A percentile compares a stretch with the other conserved stretches of the same genome.
Evolutionary conservation across 106 monocot species (phyloP).

Genomic region (Platanthera zijinensis): DNA sequence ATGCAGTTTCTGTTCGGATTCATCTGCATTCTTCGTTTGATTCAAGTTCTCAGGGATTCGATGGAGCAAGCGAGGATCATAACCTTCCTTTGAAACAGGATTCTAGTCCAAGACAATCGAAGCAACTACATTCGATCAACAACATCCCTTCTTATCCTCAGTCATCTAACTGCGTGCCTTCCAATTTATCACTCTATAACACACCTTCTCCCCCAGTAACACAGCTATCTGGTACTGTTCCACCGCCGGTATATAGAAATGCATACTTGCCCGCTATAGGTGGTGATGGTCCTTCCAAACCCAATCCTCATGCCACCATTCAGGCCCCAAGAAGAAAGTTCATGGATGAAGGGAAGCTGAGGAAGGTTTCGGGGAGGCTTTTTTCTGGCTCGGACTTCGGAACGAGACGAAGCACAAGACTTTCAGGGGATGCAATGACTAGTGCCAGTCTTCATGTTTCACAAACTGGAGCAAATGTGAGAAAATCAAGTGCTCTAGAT

Average conservation of each 20-base stretch:
- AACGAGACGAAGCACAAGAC: conserved; percentile 70
- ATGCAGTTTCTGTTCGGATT: conserved; percentile 54
- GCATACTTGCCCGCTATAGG: conserved; percentile 34
- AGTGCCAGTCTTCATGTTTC: conserved; percentile 41
- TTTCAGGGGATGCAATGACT: conserved; percentile 50
- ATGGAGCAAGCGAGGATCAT: conserved; percentile 31
- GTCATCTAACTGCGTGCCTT: conserved; percentile 23
- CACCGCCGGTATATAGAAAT: conserved; percentile 80
- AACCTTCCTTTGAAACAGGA: conserved; percentile 33
- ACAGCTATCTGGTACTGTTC: conserved; percentile 71
- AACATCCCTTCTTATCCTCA: conserved; percentile 34
- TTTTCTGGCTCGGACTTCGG: conserved; percentile 77
- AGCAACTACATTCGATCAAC: conserved; percentile 43
- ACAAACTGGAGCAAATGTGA: conserved; percentile 69
- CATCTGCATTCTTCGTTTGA: conserved; percentile 52
- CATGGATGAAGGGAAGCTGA: conserved; percentile 83
- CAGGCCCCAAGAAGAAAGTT: conserved; percentile 71
- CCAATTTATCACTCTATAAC: conserved; percentile 47
- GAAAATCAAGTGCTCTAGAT: conserved; percentile 36
- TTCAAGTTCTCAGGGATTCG: conserved; percentile 33
- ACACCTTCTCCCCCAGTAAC: conserved; percentile 70
- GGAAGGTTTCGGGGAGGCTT: conserved; percentile 90
- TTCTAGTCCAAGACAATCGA: conserved; percentile 51
- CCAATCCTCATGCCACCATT: conserved; percentile 41
- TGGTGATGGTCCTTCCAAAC: conserved; percentile 44